These are phyloP conservation scores for Acer negundo DNA, from an alignment of 345 rosid genomes.

Conservation along the genomic window DNA sequence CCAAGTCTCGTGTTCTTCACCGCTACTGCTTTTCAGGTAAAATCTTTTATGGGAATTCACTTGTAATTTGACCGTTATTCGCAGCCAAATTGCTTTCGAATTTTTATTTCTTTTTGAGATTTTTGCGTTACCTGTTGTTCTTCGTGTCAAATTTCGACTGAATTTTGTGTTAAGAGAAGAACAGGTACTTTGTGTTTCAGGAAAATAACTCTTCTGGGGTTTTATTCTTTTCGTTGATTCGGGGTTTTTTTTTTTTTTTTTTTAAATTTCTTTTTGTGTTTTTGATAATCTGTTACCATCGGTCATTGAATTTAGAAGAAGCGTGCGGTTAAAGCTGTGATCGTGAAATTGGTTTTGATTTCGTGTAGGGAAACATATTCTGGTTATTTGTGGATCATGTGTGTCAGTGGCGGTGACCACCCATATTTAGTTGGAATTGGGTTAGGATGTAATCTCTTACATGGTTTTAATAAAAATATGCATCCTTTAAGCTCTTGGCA, in stretches of 20 bases:
- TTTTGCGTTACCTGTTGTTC: slow-evolving; percentile 13
- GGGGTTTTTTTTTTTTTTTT: not conserved
- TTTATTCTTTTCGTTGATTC: not conserved
- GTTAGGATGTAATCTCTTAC: not conserved
- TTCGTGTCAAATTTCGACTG: not conserved
- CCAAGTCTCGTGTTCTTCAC: slow-evolving; percentile 22
- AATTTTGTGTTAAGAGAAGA: slow-evolving; percentile 22
- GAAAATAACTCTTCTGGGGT: slow-evolving; percentile 3
- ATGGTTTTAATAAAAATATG: not conserved
- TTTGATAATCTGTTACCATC: slow-evolving; percentile 2
- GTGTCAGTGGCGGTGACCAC: not conserved
- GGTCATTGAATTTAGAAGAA: slow-evolving; percentile 9
- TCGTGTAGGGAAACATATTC: slow-evolving; percentile 2
- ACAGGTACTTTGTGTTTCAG: not conserved
- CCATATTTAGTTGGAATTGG: not conserved
- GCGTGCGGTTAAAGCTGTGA: not conserved
- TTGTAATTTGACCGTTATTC: not conserved
- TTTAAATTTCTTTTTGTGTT: not conserved
- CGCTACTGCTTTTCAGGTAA: slow-evolving; percentile 33
- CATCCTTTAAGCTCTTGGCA: not conserved
- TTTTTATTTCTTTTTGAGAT: slow-evolving; percentile 12
- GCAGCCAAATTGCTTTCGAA: not conserved
- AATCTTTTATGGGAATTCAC: not conserved
- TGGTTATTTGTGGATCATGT: slow-evolving; percentile 19
- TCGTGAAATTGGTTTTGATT: slow-evolving; percentile 19